phyloP scores from a whole-genome alignment of 352 stramenopile species.

The Phytophthora crassamura region DNA sequence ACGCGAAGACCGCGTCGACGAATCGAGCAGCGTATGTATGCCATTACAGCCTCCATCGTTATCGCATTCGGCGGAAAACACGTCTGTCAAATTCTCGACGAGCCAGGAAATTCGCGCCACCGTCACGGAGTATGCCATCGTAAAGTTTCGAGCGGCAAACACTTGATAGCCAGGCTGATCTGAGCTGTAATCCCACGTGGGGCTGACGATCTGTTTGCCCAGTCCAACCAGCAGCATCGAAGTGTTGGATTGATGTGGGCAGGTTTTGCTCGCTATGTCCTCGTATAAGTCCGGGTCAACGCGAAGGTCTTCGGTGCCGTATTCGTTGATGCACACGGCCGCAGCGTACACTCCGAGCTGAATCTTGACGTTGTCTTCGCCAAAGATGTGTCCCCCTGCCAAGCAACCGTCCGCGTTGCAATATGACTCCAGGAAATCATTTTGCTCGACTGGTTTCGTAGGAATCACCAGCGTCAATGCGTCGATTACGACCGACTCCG shows the following conservation, averaged over 20 bases:
- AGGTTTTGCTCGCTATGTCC: neutral
- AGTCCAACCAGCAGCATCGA: conserved; percentile 14
- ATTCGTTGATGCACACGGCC: conserved; percentile 17
- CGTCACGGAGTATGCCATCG: too few relatives aligned
- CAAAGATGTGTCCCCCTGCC: too few relatives aligned
- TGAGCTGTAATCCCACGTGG: too few relatives aligned
- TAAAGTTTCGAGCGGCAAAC: too few relatives aligned
- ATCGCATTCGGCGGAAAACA: too few relatives aligned
- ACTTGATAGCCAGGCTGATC: too few relatives aligned
- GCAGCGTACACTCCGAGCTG: conserved; percentile 16
- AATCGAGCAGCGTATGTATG: too few relatives aligned
- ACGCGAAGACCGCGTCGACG: neutral
- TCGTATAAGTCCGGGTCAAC: too few relatives aligned
- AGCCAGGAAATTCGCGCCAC: too few relatives aligned
- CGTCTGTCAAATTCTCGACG: too few relatives aligned
- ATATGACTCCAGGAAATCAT: neutral
- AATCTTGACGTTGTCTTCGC: neutral
- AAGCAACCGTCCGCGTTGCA: conserved; percentile 15
- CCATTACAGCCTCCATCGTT: too few relatives aligned
- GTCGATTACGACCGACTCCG: conserved; percentile 22
- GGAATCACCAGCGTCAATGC: conserved; percentile 30
- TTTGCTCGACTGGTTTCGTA: neutral
- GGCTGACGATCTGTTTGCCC: neutral
- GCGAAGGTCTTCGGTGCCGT: conserved; percentile 12
- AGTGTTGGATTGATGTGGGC: conserved; percentile 3